These are phyloP conservation scores for Elsinoe australis DNA, from an alignment of 2,329 filamentous ascomycete genomes.

Conservation along the genomic window DNA sequence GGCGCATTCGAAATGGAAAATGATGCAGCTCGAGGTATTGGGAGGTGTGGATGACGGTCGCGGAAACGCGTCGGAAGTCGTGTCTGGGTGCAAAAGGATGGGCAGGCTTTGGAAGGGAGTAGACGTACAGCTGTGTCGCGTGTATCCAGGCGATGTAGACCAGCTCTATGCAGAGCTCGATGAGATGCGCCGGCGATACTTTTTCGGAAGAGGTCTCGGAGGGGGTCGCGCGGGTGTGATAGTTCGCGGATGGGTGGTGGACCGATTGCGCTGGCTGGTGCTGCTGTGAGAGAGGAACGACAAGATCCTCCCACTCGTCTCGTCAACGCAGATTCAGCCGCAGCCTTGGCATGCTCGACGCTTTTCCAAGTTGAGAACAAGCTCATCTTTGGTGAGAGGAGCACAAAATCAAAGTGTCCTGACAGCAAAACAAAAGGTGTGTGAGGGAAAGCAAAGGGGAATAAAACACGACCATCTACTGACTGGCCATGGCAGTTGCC, in stretches of 20 bases:
- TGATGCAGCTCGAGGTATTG: conserved; percentile 1
- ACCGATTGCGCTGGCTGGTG: conserved; percentile 8
- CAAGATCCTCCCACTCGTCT: neutral
- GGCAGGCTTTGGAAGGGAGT: conserved; percentile 1
- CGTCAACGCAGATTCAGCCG: conserved; percentile 3
- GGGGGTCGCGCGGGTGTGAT: conserved; percentile 14
- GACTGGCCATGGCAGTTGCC: neutral
- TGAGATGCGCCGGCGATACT: conserved; percentile 5
- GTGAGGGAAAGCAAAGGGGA: neutral
- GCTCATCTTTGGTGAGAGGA: too few species aligned
- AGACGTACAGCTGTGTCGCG: conserved; percentile 10
- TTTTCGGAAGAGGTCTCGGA: conserved; percentile 14
- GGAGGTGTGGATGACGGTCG: conserved; percentile 3
- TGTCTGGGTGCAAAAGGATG: conserved; percentile 11
- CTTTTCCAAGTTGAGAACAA: neutral
- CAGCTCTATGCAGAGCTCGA: conserved; percentile 3
- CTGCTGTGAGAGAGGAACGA: neutral
- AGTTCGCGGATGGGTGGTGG: conserved; percentile 11
- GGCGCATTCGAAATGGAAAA: conserved; percentile 7
- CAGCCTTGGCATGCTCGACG: neutral
- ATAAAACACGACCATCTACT: conserved; percentile 16
- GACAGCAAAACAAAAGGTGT: too few species aligned
- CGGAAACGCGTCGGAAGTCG: conserved; percentile 13
- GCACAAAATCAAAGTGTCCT: too few species aligned
- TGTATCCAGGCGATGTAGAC: neutral